A percentile compares a stretch with the other conserved stretches of the same genome.
phyloP scores from a whole-genome alignment of 139 green algal species.

The Chlorella sp. region DNA sequence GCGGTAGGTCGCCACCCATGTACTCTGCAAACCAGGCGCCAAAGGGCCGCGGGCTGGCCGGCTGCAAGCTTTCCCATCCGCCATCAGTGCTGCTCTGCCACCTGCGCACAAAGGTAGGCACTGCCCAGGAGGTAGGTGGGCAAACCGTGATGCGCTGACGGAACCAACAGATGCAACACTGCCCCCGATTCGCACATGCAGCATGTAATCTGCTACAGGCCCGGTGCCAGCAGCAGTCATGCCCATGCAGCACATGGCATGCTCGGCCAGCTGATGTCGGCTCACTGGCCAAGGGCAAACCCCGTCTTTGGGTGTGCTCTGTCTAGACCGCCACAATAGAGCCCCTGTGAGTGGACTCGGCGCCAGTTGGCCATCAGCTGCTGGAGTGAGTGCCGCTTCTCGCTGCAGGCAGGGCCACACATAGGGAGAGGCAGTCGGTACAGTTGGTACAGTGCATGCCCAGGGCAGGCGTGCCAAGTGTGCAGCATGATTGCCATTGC shows the following conservation, averaged over 20 bases:
- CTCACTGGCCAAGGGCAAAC: neutral
- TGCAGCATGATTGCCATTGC: too few relatives aligned
- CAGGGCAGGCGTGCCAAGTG: too few relatives aligned
- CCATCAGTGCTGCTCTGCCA: neutral
- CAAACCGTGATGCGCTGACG: too few relatives aligned
- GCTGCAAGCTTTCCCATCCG: neutral
- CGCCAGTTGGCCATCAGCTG: neutral
- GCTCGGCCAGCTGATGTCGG: too few relatives aligned
- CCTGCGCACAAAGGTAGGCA: neutral
- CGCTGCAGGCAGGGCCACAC: neutral
- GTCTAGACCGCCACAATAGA: neutral
- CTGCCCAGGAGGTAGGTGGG: too few relatives aligned
- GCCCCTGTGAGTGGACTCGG: neutral
- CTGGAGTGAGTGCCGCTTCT: neutral
- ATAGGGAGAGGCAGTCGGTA: too few relatives aligned
- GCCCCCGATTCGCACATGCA: neutral
- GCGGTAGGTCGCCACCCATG: neutral
- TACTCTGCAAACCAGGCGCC: slow-evolving; percentile 4
- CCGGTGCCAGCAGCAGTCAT: too few relatives aligned
- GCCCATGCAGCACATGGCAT: too few relatives aligned
- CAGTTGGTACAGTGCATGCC: too few relatives aligned
- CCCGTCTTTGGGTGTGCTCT: neutral
- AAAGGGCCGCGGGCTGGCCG: neutral
- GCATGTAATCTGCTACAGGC: too few relatives aligned
- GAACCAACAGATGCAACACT: neutral